Evolutionary conservation across 371 early-diverging fungal genomes (phyloP).

Genomic region (Apophysomyces sp.): DNA sequence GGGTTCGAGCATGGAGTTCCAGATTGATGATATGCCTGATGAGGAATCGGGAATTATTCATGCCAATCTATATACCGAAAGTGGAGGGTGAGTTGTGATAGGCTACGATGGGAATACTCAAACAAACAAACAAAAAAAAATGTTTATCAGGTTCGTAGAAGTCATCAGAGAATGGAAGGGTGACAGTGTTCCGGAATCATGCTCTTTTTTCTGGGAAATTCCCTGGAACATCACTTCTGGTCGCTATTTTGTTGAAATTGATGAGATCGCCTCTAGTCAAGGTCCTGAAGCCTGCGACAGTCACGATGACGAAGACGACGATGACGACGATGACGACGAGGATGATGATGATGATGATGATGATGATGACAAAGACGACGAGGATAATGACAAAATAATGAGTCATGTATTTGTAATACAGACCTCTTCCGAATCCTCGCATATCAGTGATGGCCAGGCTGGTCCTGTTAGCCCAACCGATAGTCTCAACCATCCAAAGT

Average conservation of each 20-base stretch:
- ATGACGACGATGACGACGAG: conserved; percentile 1
- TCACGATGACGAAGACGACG: neutral
- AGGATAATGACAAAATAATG: neutral
- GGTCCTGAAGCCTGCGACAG: neutral
- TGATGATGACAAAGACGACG: conserved; percentile 1
- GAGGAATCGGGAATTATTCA: conserved; percentile 10
- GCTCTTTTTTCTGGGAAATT: conserved; percentile 13
- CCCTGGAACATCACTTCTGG: conserved; percentile 2
- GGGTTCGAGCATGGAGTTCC: conserved; percentile 12
- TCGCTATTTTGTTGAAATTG: conserved; percentile 7
- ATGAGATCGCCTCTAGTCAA: neutral
- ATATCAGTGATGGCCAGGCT: neutral
- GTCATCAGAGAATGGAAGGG: conserved; percentile 9
- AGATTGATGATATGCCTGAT: conserved; percentile 13
- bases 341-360: conserved; percentile 5
- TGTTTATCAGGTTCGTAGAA: conserved; percentile 8
- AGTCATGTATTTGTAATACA: neutral
- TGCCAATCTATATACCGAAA: conserved; percentile 15
- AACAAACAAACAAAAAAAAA: no score
- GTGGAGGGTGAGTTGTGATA: conserved; percentile 5
- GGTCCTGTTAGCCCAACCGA: no score
- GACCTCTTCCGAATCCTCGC: neutral
- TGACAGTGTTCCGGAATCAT: conserved; percentile 11
- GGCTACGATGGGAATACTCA: no score
- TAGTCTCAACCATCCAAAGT: no score